phyloP scores from a whole-genome alignment of 2,329 filamentous ascomycete species.

The Dothistroma pini region DNA sequence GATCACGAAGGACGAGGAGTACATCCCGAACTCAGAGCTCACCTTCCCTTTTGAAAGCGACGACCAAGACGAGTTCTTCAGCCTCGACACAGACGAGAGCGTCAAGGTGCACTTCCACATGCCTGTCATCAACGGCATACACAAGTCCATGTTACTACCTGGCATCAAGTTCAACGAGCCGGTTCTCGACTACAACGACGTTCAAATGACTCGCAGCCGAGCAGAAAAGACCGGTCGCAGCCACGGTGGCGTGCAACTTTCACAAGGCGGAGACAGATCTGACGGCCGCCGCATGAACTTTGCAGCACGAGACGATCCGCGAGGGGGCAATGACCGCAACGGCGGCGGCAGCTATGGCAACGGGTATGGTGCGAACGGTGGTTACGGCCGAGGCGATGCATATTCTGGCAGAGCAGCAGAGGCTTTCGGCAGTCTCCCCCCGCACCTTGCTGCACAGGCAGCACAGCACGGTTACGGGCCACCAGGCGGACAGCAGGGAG shows the following conservation, averaged over 20 bases:
- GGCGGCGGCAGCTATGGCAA: slow-evolving; percentile 23
- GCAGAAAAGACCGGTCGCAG: slow-evolving; percentile 63
- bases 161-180: slow-evolving; percentile 71
- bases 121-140: slow-evolving; percentile 65
- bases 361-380: slow-evolving; percentile 26
- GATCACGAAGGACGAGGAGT: slow-evolving; percentile 76
- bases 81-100: slow-evolving; percentile 79
- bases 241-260: slow-evolving; percentile 65
- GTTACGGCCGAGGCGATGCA: slow-evolving; percentile 23
- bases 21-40: slow-evolving; percentile 74
- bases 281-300: slow-evolving; percentile 55
- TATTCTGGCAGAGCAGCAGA: slow-evolving; percentile 19
- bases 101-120: slow-evolving; percentile 87
- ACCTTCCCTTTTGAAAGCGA: slow-evolving; percentile 41
- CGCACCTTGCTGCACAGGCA: slow-evolving; percentile 34
- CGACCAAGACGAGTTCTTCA: slow-evolving; percentile 57
- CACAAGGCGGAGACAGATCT: slow-evolving; percentile 43
- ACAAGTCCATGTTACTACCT: slow-evolving; percentile 92
- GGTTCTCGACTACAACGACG: slow-evolving; percentile 70
- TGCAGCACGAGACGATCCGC: slow-evolving; percentile 34
- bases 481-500: slow-evolving; percentile 19
- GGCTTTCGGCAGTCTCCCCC: slow-evolving; percentile 31
- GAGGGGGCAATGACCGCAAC: slow-evolving; percentile 26
- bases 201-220: slow-evolving; percentile 67
- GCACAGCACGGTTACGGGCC: slow-evolving; percentile 33